Conservation (phyloP, 179 eudicot genomes). For the Heliamphora ciliata region DNA sequence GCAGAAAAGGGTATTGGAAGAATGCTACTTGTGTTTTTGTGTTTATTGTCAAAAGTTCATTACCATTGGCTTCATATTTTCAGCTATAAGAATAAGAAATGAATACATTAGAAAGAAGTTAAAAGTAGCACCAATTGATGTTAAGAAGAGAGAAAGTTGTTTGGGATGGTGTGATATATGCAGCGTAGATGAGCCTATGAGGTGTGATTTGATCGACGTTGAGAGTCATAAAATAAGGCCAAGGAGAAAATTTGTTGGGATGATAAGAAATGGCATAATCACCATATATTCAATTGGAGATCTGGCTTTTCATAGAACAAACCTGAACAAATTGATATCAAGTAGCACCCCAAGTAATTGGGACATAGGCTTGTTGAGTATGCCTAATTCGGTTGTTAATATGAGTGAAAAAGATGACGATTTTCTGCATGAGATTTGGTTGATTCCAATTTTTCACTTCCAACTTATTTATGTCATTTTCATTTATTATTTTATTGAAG, state of each 20-base stretch:
- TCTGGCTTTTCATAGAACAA: neutral
- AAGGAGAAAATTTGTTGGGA: neutral
- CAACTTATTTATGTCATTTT: neutral
- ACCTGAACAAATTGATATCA: neutral
- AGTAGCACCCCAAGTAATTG: neutral
- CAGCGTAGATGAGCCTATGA: too few species aligned
- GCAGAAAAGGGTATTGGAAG: too few species aligned
- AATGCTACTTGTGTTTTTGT: too few species aligned
- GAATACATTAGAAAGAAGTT: too few species aligned
- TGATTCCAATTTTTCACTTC: slow-evolving; percentile 3
- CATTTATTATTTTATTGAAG: neutral
- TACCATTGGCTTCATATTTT: too few species aligned
- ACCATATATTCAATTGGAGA: neutral
- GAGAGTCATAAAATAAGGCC: neutral
- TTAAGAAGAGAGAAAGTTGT: neutral
- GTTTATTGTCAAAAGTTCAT: too few species aligned
- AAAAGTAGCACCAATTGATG: neutral
- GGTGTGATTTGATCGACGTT: too few species aligned
- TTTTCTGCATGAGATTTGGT: neutral
- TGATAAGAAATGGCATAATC: neutral
- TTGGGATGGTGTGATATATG: neutral
- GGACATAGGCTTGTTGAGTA: neutral
- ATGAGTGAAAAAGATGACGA: neutral
- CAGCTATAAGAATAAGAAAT: too few species aligned
- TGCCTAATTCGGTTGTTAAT: neutral